Percentiles rank a stretch among this genome's conserved stretches.
phyloP scores from a whole-genome alignment of 2,329 filamentous ascomycete species.

The Daldinia eschscholtzii region DNA sequence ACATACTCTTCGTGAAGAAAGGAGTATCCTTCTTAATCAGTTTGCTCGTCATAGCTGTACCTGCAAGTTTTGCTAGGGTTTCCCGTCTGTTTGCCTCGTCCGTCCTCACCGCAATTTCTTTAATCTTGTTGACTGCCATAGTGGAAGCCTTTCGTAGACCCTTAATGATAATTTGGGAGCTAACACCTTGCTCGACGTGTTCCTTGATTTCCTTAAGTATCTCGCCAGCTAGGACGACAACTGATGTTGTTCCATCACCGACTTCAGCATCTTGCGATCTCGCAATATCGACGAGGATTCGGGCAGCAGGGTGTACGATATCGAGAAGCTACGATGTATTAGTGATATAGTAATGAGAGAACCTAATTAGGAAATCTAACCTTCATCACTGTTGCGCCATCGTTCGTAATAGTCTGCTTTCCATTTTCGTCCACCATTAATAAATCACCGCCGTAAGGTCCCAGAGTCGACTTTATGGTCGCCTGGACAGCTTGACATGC shows the following conservation, averaged over 20 bases:
- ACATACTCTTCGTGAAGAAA: constrained; percentile 96
- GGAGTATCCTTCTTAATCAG: constrained; percentile 96
- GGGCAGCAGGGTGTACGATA: constrained; percentile 96
- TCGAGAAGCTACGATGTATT: constrained; percentile 79
- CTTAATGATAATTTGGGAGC: constrained; percentile 98
- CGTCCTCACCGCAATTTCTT: constrained; percentile 93
- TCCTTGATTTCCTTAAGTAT: constrained; percentile 97
- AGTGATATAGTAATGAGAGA: not conserved
- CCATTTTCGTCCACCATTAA: constrained; percentile 97
- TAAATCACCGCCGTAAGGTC: constrained; percentile 96
- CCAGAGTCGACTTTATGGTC: constrained; percentile 95
- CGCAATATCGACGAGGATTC: constrained; percentile 97
- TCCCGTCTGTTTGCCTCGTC: constrained; percentile 86
- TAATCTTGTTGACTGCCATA: constrained; percentile 98
- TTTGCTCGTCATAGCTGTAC: constrained; percentile 99
- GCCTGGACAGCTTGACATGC: constrained; percentile 95
- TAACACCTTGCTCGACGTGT: constrained; percentile 95
- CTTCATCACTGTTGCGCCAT: constrained; percentile 99
- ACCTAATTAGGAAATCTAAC: constrained; percentile 58
- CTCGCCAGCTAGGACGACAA: constrained; percentile 97
- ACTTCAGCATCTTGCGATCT: constrained; percentile 99
- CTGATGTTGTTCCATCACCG: constrained; percentile 96
- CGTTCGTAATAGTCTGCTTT: constrained; percentile 97
- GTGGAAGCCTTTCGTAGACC: constrained; percentile 86
- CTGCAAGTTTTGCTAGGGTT: constrained; percentile 89